Percentiles rank a stretch among this genome's conserved stretches.
These are phyloP conservation scores for Salicornia ramosissima DNA, from an alignment of 148 eudicot species.

Conservation along the genomic window DNA sequence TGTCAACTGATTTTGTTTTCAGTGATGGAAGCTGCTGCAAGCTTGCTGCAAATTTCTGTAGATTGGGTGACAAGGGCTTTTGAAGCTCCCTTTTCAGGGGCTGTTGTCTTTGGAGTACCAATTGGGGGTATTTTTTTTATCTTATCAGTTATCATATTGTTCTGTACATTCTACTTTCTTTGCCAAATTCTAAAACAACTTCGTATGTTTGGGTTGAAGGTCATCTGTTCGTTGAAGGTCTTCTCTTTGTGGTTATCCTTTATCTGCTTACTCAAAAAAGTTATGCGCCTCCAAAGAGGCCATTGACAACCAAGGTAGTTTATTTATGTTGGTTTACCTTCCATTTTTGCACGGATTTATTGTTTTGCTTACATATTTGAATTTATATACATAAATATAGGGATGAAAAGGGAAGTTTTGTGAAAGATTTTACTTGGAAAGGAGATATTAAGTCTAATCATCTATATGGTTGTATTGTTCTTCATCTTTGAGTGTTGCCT, in stretches of 20 bases:
- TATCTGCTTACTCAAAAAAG: constrained; percentile 79
- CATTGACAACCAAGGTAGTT: constrained; percentile 76
- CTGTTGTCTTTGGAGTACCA: constrained; percentile 78
- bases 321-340: neutral
- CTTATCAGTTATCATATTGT: neutral
- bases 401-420: neutral
- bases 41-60: constrained; percentile 42
- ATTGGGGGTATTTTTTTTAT: constrained; percentile 57
- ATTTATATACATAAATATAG: neutral
- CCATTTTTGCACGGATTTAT: too few relatives aligned
- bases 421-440: neutral
- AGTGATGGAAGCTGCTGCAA: constrained; percentile 23
- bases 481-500: neutral
- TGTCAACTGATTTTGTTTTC: neutral
- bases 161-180: neutral
- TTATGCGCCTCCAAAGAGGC: constrained; percentile 95
- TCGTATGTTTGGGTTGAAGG: constrained; percentile 41
- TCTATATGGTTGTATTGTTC: neutral
- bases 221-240: constrained; percentile 91
- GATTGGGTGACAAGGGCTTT: constrained; percentile 52
- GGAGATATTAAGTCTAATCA: neutral
- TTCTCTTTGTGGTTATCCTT: constrained; percentile 76
- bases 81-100: constrained; percentile 63
- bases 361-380: too few relatives aligned
- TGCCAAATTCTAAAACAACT: neutral